Evolutionary conservation across 768 basidiomycete species (phyloP).

Genomic region (Tephrocybe sp.): DNA sequence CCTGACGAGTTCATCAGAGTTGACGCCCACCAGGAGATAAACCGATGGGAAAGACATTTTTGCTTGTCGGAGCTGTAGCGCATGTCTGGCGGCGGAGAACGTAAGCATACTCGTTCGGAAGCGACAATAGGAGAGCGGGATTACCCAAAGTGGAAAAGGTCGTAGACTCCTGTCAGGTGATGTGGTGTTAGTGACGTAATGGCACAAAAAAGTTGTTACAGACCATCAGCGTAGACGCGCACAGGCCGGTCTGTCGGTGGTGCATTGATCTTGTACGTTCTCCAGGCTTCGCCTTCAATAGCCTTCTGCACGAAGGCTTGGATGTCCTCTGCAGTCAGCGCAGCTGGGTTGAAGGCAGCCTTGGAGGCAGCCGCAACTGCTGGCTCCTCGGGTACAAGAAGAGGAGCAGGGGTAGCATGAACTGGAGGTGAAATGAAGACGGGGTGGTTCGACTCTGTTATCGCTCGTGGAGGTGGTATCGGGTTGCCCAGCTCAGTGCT

Average conservation of each 20-base stretch:
- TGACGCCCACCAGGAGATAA: constrained; percentile 91
- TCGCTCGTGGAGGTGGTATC: constrained; percentile 20
- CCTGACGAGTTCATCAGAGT: constrained; percentile 81
- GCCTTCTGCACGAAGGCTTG: constrained; percentile 73
- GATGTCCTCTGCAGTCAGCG: constrained; percentile 75
- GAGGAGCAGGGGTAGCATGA: constrained; percentile 24
- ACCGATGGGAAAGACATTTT: constrained; percentile 92
- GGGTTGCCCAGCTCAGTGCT: constrained; percentile 22
- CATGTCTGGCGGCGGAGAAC: constrained; percentile 62
- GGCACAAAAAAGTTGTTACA: constrained; percentile 25
- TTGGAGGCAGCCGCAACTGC: constrained; percentile 36
- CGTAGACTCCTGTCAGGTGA: constrained; percentile 77
- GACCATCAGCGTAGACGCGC: constrained; percentile 93
- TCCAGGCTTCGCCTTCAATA: constrained; percentile 65
- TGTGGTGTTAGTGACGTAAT: constrained; percentile 28
- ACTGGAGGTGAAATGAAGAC: constrained; percentile 34
- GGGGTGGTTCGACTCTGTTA: constrained; percentile 27
- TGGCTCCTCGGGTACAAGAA: constrained; percentile 39
- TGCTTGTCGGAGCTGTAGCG: constrained; percentile 93
- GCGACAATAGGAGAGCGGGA: constrained; percentile 19
- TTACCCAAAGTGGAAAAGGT: constrained; percentile 95
- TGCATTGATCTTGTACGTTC: constrained; percentile 82
- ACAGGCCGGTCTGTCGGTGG: constrained; percentile 81
- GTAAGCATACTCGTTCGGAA: constrained; percentile 3
- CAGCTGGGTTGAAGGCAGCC: constrained; percentile 59